Percentiles rank a stretch among this genome's conserved stretches.
These are phyloP conservation scores for Lachnellula occidentalis DNA, from an alignment of 2,329 filamentous ascomycete species.

Conservation along the genomic window DNA sequence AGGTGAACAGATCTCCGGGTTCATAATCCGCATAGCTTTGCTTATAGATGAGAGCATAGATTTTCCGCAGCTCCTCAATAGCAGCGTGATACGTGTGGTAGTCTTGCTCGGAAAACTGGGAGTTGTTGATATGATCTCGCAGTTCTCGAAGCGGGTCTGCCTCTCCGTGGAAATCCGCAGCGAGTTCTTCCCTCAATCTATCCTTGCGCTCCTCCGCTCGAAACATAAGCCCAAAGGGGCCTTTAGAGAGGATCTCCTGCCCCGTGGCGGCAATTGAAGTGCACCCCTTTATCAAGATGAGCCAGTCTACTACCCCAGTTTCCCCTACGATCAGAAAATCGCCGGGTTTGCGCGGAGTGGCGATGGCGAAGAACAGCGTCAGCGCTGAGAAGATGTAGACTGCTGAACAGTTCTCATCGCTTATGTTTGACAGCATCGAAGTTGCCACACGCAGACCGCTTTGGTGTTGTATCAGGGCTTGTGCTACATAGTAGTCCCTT, in stretches of 20 bases:
- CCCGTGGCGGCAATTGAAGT: slow-evolving; percentile 31
- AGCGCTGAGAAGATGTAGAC: slow-evolving; percentile 37
- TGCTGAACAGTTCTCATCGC: slow-evolving; percentile 31
- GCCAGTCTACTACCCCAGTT: slow-evolving; percentile 34
- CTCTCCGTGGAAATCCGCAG: slow-evolving; percentile 1
- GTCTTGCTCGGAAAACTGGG: slow-evolving; percentile 2
- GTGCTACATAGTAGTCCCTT: slow-evolving; percentile 35
- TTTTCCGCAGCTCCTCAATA: slow-evolving; percentile 32
- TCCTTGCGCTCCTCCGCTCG: slow-evolving; percentile 20
- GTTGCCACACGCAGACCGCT: slow-evolving; percentile 28
- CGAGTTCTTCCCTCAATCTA: slow-evolving; percentile 8
- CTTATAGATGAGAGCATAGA: slow-evolving; percentile 25
- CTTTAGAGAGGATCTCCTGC: slow-evolving; percentile 12
- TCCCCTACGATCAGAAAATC: slow-evolving; percentile 35
- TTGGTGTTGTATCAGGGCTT: slow-evolving; percentile 35
- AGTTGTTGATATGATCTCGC: slow-evolving; percentile 5
- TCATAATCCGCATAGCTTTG: slow-evolving; percentile 26
- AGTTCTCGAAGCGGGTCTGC: slow-evolving; percentile 17
- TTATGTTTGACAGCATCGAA: slow-evolving; percentile 31
- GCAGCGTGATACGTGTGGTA: slow-evolving; percentile 29
- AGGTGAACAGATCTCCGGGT: slow-evolving; percentile 36
- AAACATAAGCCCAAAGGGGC: slow-evolving; percentile 28
- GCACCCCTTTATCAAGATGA: slow-evolving; percentile 34
- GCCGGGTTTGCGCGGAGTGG: slow-evolving; percentile 30
- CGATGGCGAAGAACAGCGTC: slow-evolving; percentile 35